A percentile compares a stretch with the other conserved stretches of the same genome.
Conservation (phyloP, 1,139 yeast species). For the Scheffersomyces illinoinensis region DNA sequence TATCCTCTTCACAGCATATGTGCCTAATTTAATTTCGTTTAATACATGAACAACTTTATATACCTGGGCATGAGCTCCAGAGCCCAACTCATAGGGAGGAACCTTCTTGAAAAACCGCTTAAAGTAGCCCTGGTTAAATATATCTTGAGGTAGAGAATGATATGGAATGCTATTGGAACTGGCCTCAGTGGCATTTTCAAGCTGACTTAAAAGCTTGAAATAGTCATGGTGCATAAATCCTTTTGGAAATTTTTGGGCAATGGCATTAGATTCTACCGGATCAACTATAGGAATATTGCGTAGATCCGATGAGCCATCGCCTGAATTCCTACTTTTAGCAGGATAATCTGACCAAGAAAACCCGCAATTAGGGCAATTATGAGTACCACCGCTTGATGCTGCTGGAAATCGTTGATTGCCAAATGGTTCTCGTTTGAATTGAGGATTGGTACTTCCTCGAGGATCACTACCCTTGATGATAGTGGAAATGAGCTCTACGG, state of each 20-base stretch:
- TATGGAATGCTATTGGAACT: background rate
- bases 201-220: slow-evolving; percentile 37
- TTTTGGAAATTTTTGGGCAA: slow-evolving; percentile 7
- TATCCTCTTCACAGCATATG: slow-evolving; percentile 81
- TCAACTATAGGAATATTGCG: slow-evolving; percentile 1
- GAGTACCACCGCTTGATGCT: slow-evolving; percentile 1
- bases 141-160: slow-evolving; percentile 32
- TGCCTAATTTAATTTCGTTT: slow-evolving; percentile 70
- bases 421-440: background rate
- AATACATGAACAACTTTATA: slow-evolving; percentile 79
- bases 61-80: slow-evolving; percentile 85
- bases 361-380: slow-evolving; percentile 48
- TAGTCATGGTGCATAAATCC: slow-evolving; percentile 42
- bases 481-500: slow-evolving; percentile 35
- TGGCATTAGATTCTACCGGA: background rate
- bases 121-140: slow-evolving; percentile 76
- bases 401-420: background rate
- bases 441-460: background rate
- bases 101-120: slow-evolving; percentile 60
- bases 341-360: slow-evolving; percentile 22
- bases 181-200: slow-evolving; percentile 14
- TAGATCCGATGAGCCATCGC: background rate
- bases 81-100: slow-evolving; percentile 53
- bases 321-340: slow-evolving; percentile 1
- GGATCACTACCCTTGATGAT: background rate